Conservation (phyloP, 345 rosid genomes). For the Corchorus olitorius region DNA sequence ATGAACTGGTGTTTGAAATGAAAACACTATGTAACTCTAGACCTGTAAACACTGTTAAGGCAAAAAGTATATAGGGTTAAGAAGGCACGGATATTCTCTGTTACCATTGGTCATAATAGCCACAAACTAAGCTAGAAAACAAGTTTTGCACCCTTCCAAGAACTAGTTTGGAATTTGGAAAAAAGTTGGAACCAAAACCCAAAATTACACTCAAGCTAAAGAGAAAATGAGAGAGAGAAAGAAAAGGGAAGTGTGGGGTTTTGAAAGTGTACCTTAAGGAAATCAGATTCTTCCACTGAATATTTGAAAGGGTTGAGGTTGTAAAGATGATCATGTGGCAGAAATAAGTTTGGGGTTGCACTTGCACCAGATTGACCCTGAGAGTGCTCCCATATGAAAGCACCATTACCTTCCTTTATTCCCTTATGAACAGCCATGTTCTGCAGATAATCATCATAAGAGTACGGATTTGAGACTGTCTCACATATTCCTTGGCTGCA, state of each 20-base stretch:
- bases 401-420: constrained; percentile 41
- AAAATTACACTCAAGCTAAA: constrained; percentile 40
- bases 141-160: background rate
- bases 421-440: constrained; percentile 30
- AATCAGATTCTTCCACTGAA: constrained; percentile 37
- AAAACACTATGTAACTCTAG: constrained; percentile 20
- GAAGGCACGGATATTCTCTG: constrained; percentile 28
- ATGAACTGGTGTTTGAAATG: constrained; percentile 23
- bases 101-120: constrained; percentile 26
- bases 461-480: constrained; percentile 35
- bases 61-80: constrained; percentile 12
- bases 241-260: background rate
- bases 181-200: constrained; percentile 28
- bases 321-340: constrained; percentile 31
- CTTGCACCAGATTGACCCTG: constrained; percentile 10
- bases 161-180: constrained; percentile 14
- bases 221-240: background rate
- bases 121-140: background rate
- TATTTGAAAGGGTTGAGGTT: constrained; percentile 22
- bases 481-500: constrained; percentile 50
- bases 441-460: constrained; percentile 42
- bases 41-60: constrained; percentile 13
- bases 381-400: constrained; percentile 42
- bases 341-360: constrained; percentile 32
- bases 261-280: constrained; percentile 38